Evolutionary conservation across 2,329 filamentous ascomycete species (phyloP), one percentile per base, ranked within the genome.

Genomic region (Pyrenophora teres): DNA sequence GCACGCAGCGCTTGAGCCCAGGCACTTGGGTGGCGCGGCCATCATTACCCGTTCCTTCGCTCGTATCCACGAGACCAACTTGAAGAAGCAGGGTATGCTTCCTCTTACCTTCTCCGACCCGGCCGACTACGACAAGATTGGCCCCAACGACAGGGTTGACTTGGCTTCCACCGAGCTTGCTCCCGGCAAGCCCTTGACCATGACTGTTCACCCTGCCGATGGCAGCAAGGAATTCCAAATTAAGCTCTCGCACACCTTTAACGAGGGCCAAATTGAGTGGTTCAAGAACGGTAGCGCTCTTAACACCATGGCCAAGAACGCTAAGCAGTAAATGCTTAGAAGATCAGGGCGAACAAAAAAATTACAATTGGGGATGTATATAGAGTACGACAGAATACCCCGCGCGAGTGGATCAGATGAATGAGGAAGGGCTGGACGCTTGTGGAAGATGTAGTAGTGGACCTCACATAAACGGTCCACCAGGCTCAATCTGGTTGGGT

Each of bases 31-130:
- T 73, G 94, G 93, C 77, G 85, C 97, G 71, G 94, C 93, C 72
- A 96, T 99, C 82, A 95, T 99, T 76, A 92, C 89, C 73, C 88
- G 91, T 74, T 90, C 86, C 62, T 99, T 99, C 75, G 94, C 94
- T 72, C 94, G 94, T 89, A 99, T 99, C 74, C 94, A 99, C 85
- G 94, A 99, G 85, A 99, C 94, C 83, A 99, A 99, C 86, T 81
- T 99, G 82, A 99, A 99, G 90, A 99, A 99, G 88, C 94, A 99
- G 86, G 94, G 94, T 80, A 97, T 99, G 93, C 89, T 99, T 80
- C 94, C 94, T 71, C 85, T 99, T 63, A 97, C 92, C 69, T 99
- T 99, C 81, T 79, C 86, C 52, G 87, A 97, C 74, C 93, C 93
- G 50, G 93, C 88, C 75, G 94, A 99, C 78, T 99, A 99, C 78